phyloP scores from a whole-genome alignment of 176 grass and related monocot species.

The Oryza coarctata region DNA sequence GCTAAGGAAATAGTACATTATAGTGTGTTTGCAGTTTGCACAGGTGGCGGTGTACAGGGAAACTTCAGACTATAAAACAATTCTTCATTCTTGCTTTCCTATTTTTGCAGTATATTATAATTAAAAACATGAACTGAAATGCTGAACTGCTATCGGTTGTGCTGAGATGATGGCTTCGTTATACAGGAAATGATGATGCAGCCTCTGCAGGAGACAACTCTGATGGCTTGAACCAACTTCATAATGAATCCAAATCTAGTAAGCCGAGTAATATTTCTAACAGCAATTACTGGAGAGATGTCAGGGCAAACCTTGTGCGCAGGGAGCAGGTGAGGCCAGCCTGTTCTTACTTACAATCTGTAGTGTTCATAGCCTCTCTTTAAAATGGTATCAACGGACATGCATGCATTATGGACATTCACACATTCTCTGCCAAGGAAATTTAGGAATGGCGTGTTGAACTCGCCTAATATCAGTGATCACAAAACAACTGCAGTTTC shows the following conservation, averaged over 20 bases:
- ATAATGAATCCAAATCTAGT: slow-evolving; percentile 35
- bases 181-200: slow-evolving; percentile 57
- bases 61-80: background rate
- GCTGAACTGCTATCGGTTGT: background rate
- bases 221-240: slow-evolving; percentile 31
- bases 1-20: background rate
- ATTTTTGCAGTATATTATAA: background rate
- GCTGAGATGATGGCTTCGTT: slow-evolving; percentile 1
- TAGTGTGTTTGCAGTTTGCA: too few relatives aligned
- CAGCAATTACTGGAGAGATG: slow-evolving; percentile 77
- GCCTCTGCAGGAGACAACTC: slow-evolving; percentile 48
- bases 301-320: slow-evolving; percentile 82
- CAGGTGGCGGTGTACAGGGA: background rate
- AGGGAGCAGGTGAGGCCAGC: slow-evolving; percentile 52
- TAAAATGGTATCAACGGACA: background rate
- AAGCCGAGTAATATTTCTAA: slow-evolving; percentile 36
- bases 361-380: background rate
- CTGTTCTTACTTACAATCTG: background rate
- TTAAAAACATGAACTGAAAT: background rate
- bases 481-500: background rate
- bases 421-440: slow-evolving; percentile 3
- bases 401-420: background rate
- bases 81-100: background rate
- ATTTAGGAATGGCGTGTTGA: background rate
- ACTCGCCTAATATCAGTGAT: background rate